Base-by-base conservation (phyloP, 371 early-diverging fungal genomes). In the Phascolomyces articulosus region DNA sequence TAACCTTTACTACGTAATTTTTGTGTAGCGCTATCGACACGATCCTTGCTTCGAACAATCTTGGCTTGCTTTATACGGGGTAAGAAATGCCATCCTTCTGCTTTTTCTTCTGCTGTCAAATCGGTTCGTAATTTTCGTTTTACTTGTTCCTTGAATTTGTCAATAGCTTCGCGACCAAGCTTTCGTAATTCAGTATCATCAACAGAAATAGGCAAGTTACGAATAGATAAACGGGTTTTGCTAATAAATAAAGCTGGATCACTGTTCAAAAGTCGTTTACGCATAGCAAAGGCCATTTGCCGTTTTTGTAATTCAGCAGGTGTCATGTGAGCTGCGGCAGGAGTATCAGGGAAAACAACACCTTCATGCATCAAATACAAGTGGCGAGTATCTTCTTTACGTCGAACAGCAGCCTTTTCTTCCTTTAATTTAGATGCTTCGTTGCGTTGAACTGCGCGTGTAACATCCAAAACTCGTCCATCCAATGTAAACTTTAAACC, bases 181-280 rank as follows among this genome's bases (percentile, higher is more conserved):
- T 81, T 74, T 58, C 85, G 87, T 54, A 96, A 74, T 4, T 80
- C 85, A 13, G 72, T 71, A 40, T 96, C 96, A 64, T 86, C 90
- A n/a, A 93, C 81, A 40, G 80, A 79, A 40, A 87, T 66, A 1
- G 91, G 93, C 53, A 98, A 67, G 71, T 93, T 94, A 60, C 97
- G 87, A 26, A 98, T 82, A 10, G 93, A 89, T 27, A 98, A 85
- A 67, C 98, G 88, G 2, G 95, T 94, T 66, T 88, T 91, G 70
- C 93, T 93, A 64, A 98, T 85, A 71, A 82, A 95, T 58, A 96
- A 79, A 59, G 94, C 91, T 28, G 95, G 97, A 71, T 97, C 96
- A 63, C 80, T 84, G 11, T 84, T 83, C 48, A 97, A 75, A 38
- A 90, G 75, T 49, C 89, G 85, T 74, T 93, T 93, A 47, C 97